Evolutionary conservation across 306 rosid species (phyloP), one percentile per base, ranked within the genome.

Genomic region (Begonia peltatifolia): DNA sequence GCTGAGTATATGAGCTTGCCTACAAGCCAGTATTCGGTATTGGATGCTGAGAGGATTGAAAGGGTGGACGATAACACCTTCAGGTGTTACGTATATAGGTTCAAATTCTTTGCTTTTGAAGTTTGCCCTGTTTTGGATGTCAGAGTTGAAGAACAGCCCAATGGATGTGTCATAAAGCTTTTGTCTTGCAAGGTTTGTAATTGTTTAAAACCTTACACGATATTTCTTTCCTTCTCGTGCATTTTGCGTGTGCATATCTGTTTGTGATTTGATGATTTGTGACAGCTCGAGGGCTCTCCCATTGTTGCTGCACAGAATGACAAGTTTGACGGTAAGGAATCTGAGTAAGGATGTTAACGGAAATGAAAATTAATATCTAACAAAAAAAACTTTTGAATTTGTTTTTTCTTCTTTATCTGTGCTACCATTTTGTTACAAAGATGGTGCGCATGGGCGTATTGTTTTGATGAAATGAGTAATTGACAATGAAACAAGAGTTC

Each of bases 31-130:
- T 90, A 90, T 59, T 90, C 97, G 22, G 97, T 90, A 52, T 71
- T 89, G 79, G 97, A 90, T 13, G 97, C 94, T 9, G 95, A 90
- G 87, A 69, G 97, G 78, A 90, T 90, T 30, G 97, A 85, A 76
- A 80, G 95, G 53, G 82, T 90, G 46, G 88, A 79, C 46, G 95
- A 83, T 4, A 65, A 63, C 61, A 90, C 97, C 11, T 90, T 89
- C 71, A 74, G 95, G 79, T 89, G 95, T 66, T 79, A 82, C 12
- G 94, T 89, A 14, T 89, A 89, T 57, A 72, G 65, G 25, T 54
- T 90, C 51, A 90, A 83, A 74, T 85, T 90, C 80, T 85, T 90
- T 61, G 49, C 72, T 0, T 85, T 90, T 51, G 95, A 90, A 79
- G 76, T 90, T 64, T 78, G 92, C 76, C 97, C 97, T 1, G 95